Base-by-base conservation (phyloP, 2,329 filamentous ascomycete genomes). In the Sporothrix luriei region DNA sequence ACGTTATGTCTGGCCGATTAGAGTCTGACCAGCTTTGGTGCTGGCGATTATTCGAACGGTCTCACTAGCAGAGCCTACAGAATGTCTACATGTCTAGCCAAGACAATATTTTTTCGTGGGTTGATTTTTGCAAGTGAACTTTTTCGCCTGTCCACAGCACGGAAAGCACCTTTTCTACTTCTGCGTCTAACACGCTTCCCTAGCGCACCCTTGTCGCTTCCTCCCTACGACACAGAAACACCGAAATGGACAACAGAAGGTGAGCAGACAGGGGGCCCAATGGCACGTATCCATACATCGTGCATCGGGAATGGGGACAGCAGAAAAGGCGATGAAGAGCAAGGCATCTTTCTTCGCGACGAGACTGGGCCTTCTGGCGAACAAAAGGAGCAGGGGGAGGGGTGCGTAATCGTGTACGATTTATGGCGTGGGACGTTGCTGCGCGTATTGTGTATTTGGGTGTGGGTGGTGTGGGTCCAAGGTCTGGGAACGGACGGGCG, bases 381-480 rank as follows among this genome's bases (percentile, higher is more conserved):
- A 13, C 54, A 40, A 55, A 61, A 3, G 33, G 40, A 48, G 26
- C 43, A 64, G 61, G 59, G 59, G 59, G 40, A 51, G 46, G 43
- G 66, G 70, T 66, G 64, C 33, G 38, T 55, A 71, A 71, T 69
- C 62, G 54, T 67, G 70, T 68, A n/a, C n/a, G n/a, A n/a, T n/a
- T n/a, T n/a, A 38, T 59, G 57, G 33, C 33, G 62, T 49, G 43
- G 67, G 46, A 51, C 26, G 46, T 57, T 69, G 46, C 61, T 48
- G 43, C 52, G 62, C 26, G 40, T 48, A 29, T 40, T 51, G 62
- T 51, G 62, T 65, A 38, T 49, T 65, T 64, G 49, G 40, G 46
- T 67, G 62, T 67, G 70, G 55, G 70, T 70, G 64, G 64, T 55
- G 68, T 57, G 66, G 43, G 69, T 29, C 66, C 57, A 13, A 38